A percentile compares a stretch with the other conserved stretches of the same genome.
Evolutionary conservation across 768 basidiomycete species (phyloP).

Genomic region (Boletus rubescentipes): DNA sequence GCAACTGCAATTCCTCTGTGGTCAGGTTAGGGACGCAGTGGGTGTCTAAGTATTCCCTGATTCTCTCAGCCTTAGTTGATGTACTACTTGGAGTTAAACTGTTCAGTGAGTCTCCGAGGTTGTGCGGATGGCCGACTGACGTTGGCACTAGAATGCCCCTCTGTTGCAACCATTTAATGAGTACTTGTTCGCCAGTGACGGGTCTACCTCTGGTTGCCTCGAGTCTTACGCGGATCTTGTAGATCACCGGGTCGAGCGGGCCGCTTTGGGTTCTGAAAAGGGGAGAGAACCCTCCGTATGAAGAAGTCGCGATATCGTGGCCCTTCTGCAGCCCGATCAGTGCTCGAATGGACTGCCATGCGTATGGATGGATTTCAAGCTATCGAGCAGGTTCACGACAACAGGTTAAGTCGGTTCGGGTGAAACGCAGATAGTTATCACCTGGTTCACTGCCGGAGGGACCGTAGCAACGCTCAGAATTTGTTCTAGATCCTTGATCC

Average conservation of each 20-base stretch:
- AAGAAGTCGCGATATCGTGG: conserved; percentile 1
- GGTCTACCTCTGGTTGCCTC: not conserved
- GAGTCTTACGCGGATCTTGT: not conserved
- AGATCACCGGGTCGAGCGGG: not conserved
- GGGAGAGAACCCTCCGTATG: not conserved
- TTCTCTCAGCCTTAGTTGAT: not conserved
- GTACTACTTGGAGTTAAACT: not conserved
- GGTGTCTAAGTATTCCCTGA: not conserved
- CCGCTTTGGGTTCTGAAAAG: not conserved
- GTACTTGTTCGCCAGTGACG: conserved; percentile 2
- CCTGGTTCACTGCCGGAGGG: conserved; percentile 1
- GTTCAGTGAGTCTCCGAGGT: not conserved
- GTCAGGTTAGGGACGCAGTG: conserved; percentile 4
- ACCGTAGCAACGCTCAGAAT: not conserved
- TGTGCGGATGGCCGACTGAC: not conserved
- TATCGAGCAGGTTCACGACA: not conserved
- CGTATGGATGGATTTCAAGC: conserved; percentile 1
- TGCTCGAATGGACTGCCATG: conserved; percentile 4
- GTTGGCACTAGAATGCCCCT: conserved; percentile 1
- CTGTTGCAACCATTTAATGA: conserved; percentile 1
- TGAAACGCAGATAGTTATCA: not conserved
- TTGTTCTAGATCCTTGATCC: not conserved
- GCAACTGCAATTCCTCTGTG: not conserved
- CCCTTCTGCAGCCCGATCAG: not conserved
- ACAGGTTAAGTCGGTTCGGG: not conserved